Percentiles rank a stretch among this genome's conserved stretches.
phyloP scores from a whole-genome alignment of 1,284 basidiomycete species.

The Trichosporon asahii region DNA sequence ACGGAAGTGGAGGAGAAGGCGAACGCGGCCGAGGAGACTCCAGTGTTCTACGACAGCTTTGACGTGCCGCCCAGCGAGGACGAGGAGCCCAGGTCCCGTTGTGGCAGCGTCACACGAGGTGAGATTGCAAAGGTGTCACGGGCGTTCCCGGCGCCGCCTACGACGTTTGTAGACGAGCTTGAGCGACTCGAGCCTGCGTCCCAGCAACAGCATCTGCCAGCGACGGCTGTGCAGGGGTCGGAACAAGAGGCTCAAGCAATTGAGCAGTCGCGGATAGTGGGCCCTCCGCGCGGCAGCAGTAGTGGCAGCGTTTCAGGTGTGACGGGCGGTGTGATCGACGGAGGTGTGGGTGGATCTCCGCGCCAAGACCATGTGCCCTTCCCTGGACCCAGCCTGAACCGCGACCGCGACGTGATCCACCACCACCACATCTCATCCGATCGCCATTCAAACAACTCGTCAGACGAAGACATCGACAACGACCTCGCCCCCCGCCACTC shows the following conservation, averaged over 20 bases:
- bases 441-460: neutral
- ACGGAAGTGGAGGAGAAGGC: neutral
- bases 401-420: neutral
- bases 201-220: neutral
- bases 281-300: neutral
- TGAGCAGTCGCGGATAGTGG: neutral
- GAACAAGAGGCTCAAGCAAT: neutral
- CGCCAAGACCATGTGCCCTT: neutral
- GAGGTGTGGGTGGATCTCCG: neutral
- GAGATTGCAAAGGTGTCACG: neutral
- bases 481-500: neutral
- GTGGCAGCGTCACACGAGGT: neutral
- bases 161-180: neutral
- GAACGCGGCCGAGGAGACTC: neutral
- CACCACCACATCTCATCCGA: neutral
- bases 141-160: neutral
- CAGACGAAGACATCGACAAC: neutral
- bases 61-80: slow-evolving; percentile 10
- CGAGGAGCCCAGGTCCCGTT: neutral
- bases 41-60: slow-evolving; percentile 25
- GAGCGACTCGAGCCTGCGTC: neutral
- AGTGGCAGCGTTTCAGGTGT: neutral
- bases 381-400: neutral
- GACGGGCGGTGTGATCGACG: neutral
- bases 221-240: too few relatives aligned